A percentile compares a stretch with the other conserved stretches of the same genome.
Evolutionary conservation across 208 protist species (phyloP).

Genomic region (Trypanosoma melophagium): DNA sequence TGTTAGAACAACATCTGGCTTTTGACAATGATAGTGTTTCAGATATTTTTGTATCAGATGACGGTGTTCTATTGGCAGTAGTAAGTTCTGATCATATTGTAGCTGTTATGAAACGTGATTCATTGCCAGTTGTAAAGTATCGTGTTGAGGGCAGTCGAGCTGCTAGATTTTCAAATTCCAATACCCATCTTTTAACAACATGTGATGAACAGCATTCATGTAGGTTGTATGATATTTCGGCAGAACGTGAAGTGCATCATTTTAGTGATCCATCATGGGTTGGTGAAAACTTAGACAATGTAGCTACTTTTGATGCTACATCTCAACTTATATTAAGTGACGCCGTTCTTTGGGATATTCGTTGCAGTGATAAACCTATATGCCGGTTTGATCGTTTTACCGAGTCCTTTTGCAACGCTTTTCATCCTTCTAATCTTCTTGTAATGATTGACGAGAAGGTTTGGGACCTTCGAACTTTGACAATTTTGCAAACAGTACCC

Average conservation of each 20-base stretch:
- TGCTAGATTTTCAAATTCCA: conserved; percentile 71
- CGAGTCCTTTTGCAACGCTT: conserved; percentile 72
- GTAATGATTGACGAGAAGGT: conserved; percentile 86
- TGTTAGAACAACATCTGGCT: conserved; percentile 78
- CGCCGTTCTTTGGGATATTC: conserved; percentile 83
- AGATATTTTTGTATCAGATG: conserved; percentile 52
- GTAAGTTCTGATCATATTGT: conserved; percentile 41
- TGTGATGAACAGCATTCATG: conserved; percentile 62
- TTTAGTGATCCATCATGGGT: conserved; percentile 73
- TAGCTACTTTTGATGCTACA: conserved; percentile 75
- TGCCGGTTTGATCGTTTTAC: conserved; percentile 88
- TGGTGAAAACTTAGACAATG: conserved; percentile 70
- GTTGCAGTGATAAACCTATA: conserved; percentile 63
- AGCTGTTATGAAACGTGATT: conserved; percentile 57
- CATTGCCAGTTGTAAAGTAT: conserved; percentile 56
- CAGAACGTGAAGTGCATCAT: conserved; percentile 48
- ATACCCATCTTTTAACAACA: conserved; percentile 54
- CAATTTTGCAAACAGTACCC: conserved; percentile 74
- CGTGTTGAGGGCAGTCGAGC: conserved; percentile 55
- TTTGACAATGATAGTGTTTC: conserved; percentile 79
- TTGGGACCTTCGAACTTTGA: conserved; percentile 80
- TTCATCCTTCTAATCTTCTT: conserved; percentile 72
- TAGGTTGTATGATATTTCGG: conserved; percentile 64
- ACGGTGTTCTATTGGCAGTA: conserved; percentile 53
- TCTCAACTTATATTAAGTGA: conserved; percentile 82